These are phyloP conservation scores for Chrysanthemum makinoi DNA, from an alignment of 129 eudicot genomes.

Conservation along the genomic window DNA sequence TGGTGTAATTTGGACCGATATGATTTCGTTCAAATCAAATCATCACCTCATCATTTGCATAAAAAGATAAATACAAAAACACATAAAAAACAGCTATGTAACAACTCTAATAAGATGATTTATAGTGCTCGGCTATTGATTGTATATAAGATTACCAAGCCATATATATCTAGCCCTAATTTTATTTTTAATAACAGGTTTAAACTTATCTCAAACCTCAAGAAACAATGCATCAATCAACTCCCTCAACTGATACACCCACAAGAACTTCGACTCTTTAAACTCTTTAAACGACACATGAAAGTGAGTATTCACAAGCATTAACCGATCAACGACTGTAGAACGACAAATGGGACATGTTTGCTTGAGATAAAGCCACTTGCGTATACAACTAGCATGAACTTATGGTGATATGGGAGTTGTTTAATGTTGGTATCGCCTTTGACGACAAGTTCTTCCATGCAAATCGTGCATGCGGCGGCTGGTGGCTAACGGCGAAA, in stretches of 20 bases:
- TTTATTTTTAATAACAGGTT: neutral
- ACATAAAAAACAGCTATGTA: no score
- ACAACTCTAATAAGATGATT: no score
- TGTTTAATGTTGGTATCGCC: neutral
- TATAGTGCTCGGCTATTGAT: no score
- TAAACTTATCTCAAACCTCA: neutral
- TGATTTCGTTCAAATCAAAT: no score
- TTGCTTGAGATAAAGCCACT: neutral
- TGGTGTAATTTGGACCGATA: no score
- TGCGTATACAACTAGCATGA: neutral
- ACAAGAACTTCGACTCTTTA: neutral
- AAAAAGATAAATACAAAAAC: no score
- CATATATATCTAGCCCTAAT: neutral
- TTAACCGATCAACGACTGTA: neutral
- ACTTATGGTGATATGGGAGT: constrained; percentile 19
- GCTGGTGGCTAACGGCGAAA: constrained; percentile 12
- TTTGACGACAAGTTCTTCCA: neutral
- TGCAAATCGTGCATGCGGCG: constrained; percentile 12
- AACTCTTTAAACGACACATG: neutral
- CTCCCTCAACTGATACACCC: constrained; percentile 16
- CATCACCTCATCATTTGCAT: no score
- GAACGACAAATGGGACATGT: constrained; percentile 24
- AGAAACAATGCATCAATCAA: constrained; percentile 11
- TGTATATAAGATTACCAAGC: no score
- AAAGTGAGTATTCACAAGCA: no score